Evolutionary conservation across 148 eudicot genomes (phyloP).

Genomic region (Tetragonia tetragonoides): DNA sequence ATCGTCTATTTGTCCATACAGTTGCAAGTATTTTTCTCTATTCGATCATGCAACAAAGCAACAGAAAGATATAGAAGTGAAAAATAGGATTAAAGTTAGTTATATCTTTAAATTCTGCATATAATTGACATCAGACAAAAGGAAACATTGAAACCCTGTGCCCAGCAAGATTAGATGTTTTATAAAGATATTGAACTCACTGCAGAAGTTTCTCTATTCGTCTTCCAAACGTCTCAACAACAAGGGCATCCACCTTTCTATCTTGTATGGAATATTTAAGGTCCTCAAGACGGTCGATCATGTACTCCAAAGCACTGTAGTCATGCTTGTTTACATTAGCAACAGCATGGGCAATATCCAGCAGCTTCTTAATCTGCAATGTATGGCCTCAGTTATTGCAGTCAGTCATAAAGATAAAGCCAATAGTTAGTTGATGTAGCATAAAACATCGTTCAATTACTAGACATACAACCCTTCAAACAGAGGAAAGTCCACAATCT

Average conservation of each 20-base stretch:
- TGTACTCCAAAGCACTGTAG: slow-evolving; percentile 76
- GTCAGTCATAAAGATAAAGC: neutral
- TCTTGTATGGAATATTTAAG: slow-evolving; percentile 94
- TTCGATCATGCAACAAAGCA: slow-evolving; percentile 7
- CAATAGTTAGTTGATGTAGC: neutral
- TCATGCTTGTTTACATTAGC: slow-evolving; percentile 62
- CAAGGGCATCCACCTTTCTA: slow-evolving; percentile 98
- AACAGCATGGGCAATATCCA: slow-evolving; percentile 84
- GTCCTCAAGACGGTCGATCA: slow-evolving; percentile 79
- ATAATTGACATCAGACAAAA: neutral
- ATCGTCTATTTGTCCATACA: slow-evolving; percentile 92
- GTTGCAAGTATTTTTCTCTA: slow-evolving; percentile 93
- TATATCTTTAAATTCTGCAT: neutral
- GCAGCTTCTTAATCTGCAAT: slow-evolving; percentile 76
- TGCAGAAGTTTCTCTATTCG: slow-evolving; percentile 91
- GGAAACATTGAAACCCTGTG: neutral
- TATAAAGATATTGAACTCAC: slow-evolving; percentile 50
- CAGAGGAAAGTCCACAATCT: neutral
- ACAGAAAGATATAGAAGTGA: slow-evolving; percentile 7
- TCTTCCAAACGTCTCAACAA: slow-evolving; percentile 98
- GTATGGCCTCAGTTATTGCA: slow-evolving; percentile 12
- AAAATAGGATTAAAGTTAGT: slow-evolving; percentile 15
- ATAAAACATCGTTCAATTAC: neutral
- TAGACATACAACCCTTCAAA: neutral
- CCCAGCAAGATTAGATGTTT: neutral